Conservation (phyloP, 805 yeast species). For the Lipomyces kockii region DNA sequence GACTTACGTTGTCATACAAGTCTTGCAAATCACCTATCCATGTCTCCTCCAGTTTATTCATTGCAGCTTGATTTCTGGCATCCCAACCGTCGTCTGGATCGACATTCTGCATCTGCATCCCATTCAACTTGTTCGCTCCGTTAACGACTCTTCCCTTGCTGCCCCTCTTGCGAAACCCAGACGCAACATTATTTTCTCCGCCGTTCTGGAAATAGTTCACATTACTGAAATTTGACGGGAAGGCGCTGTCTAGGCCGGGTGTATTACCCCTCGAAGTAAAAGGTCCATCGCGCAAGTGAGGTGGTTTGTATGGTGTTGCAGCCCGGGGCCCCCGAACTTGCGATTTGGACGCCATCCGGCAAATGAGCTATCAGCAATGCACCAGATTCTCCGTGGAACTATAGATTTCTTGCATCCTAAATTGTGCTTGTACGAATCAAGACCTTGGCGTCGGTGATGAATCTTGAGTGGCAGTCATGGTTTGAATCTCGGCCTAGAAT, state of each 20-base stretch:
- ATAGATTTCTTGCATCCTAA: not conserved
- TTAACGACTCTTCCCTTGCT: not conserved
- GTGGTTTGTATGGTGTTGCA: constrained; percentile 1
- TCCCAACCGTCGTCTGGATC: constrained; percentile 31
- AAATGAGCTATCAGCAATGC: not conserved
- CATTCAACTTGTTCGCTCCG: not conserved
- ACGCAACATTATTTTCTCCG: not conserved
- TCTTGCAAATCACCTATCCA: constrained; percentile 62
- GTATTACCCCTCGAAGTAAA: not conserved
- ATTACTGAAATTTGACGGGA: not conserved
- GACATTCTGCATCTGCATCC: not conserved
- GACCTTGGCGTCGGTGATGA: too few species aligned
- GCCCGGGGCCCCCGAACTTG: not conserved
- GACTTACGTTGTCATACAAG: constrained; percentile 58
- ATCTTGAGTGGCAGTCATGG: too few species aligned
- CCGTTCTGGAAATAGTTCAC: constrained; percentile 5
- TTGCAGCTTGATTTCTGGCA: constrained; percentile 31
- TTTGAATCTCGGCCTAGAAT: too few species aligned
- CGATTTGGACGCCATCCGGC: not conserved
- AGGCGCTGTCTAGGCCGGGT: not conserved
- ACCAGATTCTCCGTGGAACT: not conserved
- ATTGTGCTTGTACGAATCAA: not conserved
- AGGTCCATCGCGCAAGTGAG: not conserved
- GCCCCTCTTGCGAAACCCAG: constrained; percentile 4
- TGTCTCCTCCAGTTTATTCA: constrained; percentile 52